These are phyloP conservation scores for Xenosphaeropsis pyriputrescens DNA, from an alignment of 2,329 filamentous ascomycete genomes.

Conservation along the genomic window DNA sequence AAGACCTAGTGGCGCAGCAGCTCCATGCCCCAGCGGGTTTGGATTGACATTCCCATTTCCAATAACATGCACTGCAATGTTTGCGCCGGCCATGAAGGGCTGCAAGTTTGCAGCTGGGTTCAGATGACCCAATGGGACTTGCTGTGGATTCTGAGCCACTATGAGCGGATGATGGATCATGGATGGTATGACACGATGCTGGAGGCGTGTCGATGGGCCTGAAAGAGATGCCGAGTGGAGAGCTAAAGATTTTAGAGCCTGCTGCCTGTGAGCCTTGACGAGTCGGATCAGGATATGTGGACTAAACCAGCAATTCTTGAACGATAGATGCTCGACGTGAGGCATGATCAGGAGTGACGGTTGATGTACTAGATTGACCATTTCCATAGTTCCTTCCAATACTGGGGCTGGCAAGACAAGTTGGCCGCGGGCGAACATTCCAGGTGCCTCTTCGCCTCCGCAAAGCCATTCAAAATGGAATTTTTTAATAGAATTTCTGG, in stretches of 20 bases:
- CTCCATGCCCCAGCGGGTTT: neutral
- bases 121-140: conserved; percentile 2
- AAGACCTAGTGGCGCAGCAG: neutral
- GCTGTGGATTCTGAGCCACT: neutral
- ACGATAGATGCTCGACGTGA: conserved; percentile 39
- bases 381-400: conserved; percentile 18
- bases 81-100: conserved; percentile 1
- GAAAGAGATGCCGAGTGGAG: conserved; percentile 53
- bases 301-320: conserved; percentile 56
- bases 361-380: conserved; percentile 13
- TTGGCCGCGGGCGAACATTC: conserved; percentile 44
- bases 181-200: conserved; percentile 6
- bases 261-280: conserved; percentile 29
- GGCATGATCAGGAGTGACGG: conserved; percentile 32
- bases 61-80: neutral
- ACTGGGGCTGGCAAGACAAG: conserved; percentile 47
- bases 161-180: neutral
- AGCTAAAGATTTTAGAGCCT: conserved; percentile 34
- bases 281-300: conserved; percentile 40
- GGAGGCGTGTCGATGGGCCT: conserved; percentile 21
- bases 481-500: conserved; percentile 32
- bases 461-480: conserved; percentile 52
- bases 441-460: conserved; percentile 51
- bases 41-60: neutral
- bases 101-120: conserved; percentile 3